These are phyloP conservation scores for Fusarium bactridioides DNA, from an alignment of 2,329 filamentous ascomycete genomes.

Conservation along the genomic window DNA sequence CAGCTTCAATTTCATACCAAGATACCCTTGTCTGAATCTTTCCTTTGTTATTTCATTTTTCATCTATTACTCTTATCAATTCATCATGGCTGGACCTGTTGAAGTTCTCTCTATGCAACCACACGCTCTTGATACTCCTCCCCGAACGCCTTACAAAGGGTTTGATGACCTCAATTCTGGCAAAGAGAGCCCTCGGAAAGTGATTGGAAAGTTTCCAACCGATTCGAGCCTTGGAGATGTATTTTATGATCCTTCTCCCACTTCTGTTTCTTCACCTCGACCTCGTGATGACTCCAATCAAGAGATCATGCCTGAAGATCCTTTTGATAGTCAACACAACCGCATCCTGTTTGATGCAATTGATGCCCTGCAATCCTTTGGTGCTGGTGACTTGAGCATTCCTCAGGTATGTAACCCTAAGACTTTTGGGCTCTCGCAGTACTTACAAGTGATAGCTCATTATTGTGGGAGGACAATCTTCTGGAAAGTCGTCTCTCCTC, in stretches of 20 bases:
- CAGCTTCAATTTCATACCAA: not conserved
- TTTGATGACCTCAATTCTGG: not conserved
- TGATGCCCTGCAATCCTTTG: slow-evolving; percentile 46
- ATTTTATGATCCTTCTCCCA: not conserved
- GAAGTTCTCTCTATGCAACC: not conserved
- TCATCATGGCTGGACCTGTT: slow-evolving; percentile 28
- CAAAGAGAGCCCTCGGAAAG: not conserved
- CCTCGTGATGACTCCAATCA: not conserved
- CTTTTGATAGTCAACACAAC: slow-evolving; percentile 48
- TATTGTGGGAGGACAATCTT: slow-evolving; percentile 49
- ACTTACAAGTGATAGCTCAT: slow-evolving; percentile 41
- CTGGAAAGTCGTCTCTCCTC: slow-evolving; percentile 50
- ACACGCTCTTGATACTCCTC: not conserved
- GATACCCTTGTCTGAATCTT: not conserved
- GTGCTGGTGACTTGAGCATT: slow-evolving; percentile 43
- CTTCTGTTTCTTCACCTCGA: not conserved
- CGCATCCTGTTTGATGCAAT: slow-evolving; percentile 49
- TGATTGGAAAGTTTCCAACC: not conserved
- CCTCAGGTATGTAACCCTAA: slow-evolving; percentile 43
- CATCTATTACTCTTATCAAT: not conserved
- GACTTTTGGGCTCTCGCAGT: too few species aligned
- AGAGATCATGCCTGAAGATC: slow-evolving; percentile 37
- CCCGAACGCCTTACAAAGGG: not conserved
- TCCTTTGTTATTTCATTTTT: not conserved
- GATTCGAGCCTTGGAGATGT: slow-evolving; percentile 22